These are phyloP conservation scores for Albugo candida DNA, from an alignment of 352 stramenopile genomes.

Conservation along the genomic window DNA sequence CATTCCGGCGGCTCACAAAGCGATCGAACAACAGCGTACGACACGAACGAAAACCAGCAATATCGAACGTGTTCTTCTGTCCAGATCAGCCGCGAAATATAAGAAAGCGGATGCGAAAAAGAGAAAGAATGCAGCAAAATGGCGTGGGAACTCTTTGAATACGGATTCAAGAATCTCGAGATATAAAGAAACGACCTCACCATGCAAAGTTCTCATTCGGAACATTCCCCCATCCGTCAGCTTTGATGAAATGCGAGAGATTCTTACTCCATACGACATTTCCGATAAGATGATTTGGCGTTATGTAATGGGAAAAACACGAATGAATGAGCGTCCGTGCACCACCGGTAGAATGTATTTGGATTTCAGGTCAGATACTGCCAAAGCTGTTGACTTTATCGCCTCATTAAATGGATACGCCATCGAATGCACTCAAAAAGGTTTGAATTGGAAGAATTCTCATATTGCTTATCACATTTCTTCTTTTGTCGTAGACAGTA, in stretches of 20 bases:
- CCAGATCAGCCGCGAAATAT: too few species aligned
- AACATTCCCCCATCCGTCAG: constrained; percentile 31
- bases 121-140: too few species aligned
- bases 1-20: too few species aligned
- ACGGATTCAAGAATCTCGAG: too few species aligned
- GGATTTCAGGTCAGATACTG: constrained; percentile 64
- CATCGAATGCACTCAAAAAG: too few species aligned
- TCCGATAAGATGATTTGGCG: constrained; percentile 26
- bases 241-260: constrained; percentile 15
- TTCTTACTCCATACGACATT: constrained; percentile 22
- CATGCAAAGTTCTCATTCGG: constrained; percentile 43
- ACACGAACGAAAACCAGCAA: too few species aligned
- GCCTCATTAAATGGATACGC: constrained; percentile 28
- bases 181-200: too few species aligned
- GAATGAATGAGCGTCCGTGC: constrained; percentile 28
- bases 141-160: too few species aligned
- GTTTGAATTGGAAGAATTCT: not conserved
- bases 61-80: too few species aligned
- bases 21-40: too few species aligned
- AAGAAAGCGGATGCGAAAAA: too few species aligned
- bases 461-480: not conserved
- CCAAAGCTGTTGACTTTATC: too few species aligned
- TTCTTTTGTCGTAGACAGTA: not conserved
- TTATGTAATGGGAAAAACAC: constrained; percentile 32
- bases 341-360: constrained; percentile 39